A percentile compares a stretch with the other conserved stretches of the same genome.
phyloP scores from a whole-genome alignment of 768 basidiomycete species.

The Basidioascus undulatus region DNA sequence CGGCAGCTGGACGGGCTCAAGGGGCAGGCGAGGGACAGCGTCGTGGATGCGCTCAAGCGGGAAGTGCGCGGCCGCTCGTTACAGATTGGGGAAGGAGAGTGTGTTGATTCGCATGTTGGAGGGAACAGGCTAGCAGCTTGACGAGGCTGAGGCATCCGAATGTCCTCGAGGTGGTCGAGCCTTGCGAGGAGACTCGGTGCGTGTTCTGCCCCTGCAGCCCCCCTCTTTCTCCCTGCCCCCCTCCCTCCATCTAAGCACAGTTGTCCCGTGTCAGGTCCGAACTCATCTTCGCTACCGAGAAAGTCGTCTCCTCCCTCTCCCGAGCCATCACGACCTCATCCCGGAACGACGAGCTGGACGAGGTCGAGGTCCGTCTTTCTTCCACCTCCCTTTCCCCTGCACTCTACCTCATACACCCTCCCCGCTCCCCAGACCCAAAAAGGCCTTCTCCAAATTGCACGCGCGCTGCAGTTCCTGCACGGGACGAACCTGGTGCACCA shows the following conservation, averaged over 20 bases:
- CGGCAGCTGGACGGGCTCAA: slow-evolving; percentile 30
- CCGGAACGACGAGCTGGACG: slow-evolving; percentile 52
- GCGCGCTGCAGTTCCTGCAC: slow-evolving; percentile 44
- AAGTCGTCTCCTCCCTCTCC: slow-evolving; percentile 55
- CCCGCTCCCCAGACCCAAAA: slow-evolving; percentile 51
- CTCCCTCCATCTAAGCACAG: not conserved
- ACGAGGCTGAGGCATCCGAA: slow-evolving; percentile 66
- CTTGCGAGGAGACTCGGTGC: slow-evolving; percentile 64
- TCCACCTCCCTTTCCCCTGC: slow-evolving; percentile 2
- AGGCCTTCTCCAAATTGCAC: slow-evolving; percentile 59
- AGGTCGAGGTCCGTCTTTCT: slow-evolving; percentile 49
- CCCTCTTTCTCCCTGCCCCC: not conserved
- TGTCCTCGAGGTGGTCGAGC: slow-evolving; percentile 92
- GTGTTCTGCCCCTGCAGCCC: no score
- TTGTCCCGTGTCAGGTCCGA: slow-evolving; percentile 25
- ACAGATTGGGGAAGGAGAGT: not conserved
- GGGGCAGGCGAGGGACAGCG: slow-evolving; percentile 34
- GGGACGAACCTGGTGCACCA: slow-evolving; percentile 75
- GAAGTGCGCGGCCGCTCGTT: slow-evolving; percentile 34
- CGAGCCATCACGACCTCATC: slow-evolving; percentile 45
- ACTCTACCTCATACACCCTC: not conserved
- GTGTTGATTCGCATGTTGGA: not conserved
- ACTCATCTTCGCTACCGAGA: slow-evolving; percentile 81
- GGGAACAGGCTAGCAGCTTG: not conserved
- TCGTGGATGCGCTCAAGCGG: slow-evolving; percentile 62